phyloP scores from a whole-genome alignment of 495 filamentous ascomycete species.

The Amniculicola lignicola region DNA sequence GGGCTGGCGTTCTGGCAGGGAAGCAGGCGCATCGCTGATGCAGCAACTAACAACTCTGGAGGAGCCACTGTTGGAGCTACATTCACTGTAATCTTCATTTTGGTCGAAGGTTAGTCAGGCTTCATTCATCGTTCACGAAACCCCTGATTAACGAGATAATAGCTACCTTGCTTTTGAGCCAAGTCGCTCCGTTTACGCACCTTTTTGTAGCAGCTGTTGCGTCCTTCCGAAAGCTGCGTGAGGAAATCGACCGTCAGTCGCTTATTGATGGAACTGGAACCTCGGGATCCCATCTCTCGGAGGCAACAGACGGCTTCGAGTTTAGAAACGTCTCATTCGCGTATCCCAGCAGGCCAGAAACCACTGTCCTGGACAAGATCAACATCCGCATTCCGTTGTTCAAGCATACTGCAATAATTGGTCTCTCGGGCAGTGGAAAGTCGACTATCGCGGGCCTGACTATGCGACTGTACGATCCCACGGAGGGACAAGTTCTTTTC shows the following conservation, averaged over 20 bases:
- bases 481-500: conserved; percentile 8
- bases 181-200: no score
- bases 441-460: conserved; percentile 21
- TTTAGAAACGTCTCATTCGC: conserved; percentile 34
- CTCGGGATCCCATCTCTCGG: no score
- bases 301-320: conserved; percentile 3
- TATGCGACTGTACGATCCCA: conserved; percentile 25
- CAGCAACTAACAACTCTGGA: conserved; percentile 52
- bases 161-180: no score
- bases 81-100: no score
- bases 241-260: no score
- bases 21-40: conserved; percentile 36
- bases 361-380: conserved; percentile 23
- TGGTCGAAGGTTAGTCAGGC: no score
- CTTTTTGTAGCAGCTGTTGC: no score
- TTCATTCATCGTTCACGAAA: background rate
- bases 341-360: conserved; percentile 33
- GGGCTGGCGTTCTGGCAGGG: conserved; percentile 55
- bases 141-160: conserved; percentile 19
- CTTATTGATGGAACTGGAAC: no score
- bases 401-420: conserved; percentile 34
- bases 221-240: no score
- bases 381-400: conserved; percentile 21
- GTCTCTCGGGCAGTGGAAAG: conserved; percentile 28
- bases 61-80: no score